A percentile compares a stretch with the other conserved stretches of the same genome.
These are phyloP conservation scores for Raphanus raphanistrum DNA, from an alignment of 345 rosid genomes.

Conservation along the genomic window DNA sequence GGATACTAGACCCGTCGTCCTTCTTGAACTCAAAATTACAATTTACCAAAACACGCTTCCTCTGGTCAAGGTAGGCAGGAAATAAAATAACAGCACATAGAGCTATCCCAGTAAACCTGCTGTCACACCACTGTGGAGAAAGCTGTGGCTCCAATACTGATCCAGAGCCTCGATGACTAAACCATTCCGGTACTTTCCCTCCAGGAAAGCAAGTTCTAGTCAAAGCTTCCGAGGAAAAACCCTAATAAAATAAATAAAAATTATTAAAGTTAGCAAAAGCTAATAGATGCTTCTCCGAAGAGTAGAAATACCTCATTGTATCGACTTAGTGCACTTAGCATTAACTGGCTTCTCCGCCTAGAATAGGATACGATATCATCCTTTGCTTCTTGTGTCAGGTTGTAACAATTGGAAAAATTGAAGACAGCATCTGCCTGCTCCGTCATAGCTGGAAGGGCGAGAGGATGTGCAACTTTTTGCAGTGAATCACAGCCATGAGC, in stretches of 20 bases:
- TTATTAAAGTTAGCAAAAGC: not conserved
- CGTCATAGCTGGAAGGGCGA: too few species aligned
- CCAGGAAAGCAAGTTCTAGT: slow-evolving; percentile 22
- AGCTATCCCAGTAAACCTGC: not conserved
- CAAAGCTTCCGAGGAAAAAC: not conserved
- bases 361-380: not conserved
- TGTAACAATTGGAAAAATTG: slow-evolving; percentile 8
- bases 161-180: not conserved
- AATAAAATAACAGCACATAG: not conserved
- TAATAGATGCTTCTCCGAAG: not conserved
- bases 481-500: too few species aligned
- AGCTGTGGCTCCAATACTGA: not conserved
- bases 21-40: not conserved
- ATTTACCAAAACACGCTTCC: not conserved
- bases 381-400: not conserved
- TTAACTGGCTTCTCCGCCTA: not conserved
- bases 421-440: not conserved
- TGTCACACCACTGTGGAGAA: not conserved
- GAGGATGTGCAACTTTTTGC: too few species aligned
- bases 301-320: not conserved
- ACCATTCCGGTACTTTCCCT: not conserved
- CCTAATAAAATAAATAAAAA: not conserved
- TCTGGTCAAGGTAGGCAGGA: not conserved
- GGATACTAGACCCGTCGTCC: not conserved
- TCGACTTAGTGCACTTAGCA: not conserved